Base-by-base conservation (phyloP, 2,329 filamentous ascomycete species). In the Lachnellula cervina region DNA sequence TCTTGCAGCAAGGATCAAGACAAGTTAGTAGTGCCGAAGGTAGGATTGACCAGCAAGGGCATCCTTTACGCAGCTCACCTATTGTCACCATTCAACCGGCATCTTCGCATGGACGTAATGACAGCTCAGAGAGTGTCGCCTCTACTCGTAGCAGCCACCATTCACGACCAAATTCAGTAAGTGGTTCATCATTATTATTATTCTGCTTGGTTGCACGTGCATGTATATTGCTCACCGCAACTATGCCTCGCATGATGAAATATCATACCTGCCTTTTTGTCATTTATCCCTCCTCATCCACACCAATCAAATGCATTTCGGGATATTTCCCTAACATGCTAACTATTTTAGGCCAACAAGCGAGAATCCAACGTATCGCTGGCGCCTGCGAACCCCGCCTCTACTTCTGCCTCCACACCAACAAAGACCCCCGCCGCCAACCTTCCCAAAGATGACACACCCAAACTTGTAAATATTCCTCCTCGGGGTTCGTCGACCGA, bases 101-200 rank as follows among this genome's bases (percentile, higher is more conserved):
- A 23, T 65, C 67, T 21, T 63, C 64, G 23, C 67, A 70, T 47
- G 64, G 63, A 49, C 62, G 65, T 54, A 83, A 78, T 64, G 80
- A 77, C 52, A 89, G 86, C 67, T 81, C 81, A 23, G 87, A 88
- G 55, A 90, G 87, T 66, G 72, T 81, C 32, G 77, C 77, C 42
- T 86, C 83, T 3, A 79, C 73, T 61, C 78, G 77, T 54, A 84
- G 81, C 70, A 80, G 55, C 43, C 56, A 73, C 61, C 75, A 76
- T 60, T 87, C 87, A 47, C 79, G 81, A 50, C 81, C 83, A 49
- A 78, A 77, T 58, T 88, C 86, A 66, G 87, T 89, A 78, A 81
- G 85, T 82, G 55, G 55, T 53, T 49, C 51, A 50, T 52, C 48
- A 55, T 35, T 49, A 48, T 45, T 62, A 37, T 51, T 21, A 21